Evolutionary conservation across 768 basidiomycete species (phyloP).

Genomic region (Obba rivulosa): DNA sequence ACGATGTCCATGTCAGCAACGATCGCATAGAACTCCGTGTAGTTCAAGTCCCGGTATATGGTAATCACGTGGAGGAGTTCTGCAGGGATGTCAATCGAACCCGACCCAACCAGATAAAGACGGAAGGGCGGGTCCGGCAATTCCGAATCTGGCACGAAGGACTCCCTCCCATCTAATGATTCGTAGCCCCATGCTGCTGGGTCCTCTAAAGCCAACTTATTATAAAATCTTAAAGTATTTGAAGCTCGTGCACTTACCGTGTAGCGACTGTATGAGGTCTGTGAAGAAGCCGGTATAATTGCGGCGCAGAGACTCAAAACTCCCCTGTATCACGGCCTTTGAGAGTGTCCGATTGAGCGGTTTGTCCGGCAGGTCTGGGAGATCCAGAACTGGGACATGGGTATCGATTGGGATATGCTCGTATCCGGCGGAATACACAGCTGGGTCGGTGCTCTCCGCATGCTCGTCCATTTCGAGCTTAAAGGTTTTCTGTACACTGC

Average conservation of each 20-base stretch:
- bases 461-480: constrained; percentile 21
- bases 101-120: constrained; percentile 29
- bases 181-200: constrained; percentile 31
- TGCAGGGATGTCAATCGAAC: constrained; percentile 26
- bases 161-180: constrained; percentile 12
- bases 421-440: constrained; percentile 26
- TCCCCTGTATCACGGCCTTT: constrained; percentile 36
- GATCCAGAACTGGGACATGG: constrained; percentile 30
- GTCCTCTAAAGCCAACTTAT: constrained; percentile 25
- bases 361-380: constrained; percentile 22
- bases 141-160: constrained; percentile 17
- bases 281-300: constrained; percentile 30
- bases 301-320: constrained; percentile 28
- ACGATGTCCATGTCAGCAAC: constrained; percentile 36
- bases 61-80: constrained; percentile 30
- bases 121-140: constrained; percentile 16
- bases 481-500: constrained; percentile 28
- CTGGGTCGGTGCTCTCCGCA: constrained; percentile 26
- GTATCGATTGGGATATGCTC: constrained; percentile 32
- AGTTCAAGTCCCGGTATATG: constrained; percentile 27
- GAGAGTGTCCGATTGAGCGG: constrained; percentile 20
- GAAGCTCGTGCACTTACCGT: constrained; percentile 21
- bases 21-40: constrained; percentile 30
- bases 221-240: too few species aligned
- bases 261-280: constrained; percentile 27